A percentile compares a stretch with the other conserved stretches of the same genome.
These are phyloP conservation scores for Nicotiana otophora DNA, from an alignment of 257 asterid species.

Conservation along the genomic window DNA sequence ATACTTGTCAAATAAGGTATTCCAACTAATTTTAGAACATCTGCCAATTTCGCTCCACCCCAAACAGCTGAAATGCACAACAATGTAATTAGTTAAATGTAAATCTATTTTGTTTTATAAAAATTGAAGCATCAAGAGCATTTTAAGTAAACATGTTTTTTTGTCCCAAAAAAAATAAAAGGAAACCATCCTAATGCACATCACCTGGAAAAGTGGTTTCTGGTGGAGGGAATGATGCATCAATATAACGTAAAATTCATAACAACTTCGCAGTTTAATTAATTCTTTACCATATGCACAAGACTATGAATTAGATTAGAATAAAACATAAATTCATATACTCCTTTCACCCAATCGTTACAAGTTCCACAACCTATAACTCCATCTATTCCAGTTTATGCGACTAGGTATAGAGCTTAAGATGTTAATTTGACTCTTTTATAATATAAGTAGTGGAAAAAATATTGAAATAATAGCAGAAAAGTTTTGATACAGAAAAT, in stretches of 20 bases:
- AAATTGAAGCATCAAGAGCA: not conserved
- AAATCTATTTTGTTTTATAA: not conserved
- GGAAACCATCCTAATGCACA: not conserved
- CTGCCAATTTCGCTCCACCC: conserved; percentile 92
- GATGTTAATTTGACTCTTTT: not conserved
- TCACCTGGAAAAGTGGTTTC: not conserved
- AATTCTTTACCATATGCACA: not conserved
- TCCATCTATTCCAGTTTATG: not conserved
- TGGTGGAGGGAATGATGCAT: not conserved
- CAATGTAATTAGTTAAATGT: not conserved
- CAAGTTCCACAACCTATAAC: not conserved
- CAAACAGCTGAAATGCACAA: conserved; percentile 66
- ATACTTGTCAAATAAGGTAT: conserved; percentile 54
- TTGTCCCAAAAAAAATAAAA: not conserved
- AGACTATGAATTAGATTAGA: not conserved
- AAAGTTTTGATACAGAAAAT: not conserved
- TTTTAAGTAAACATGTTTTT: not conserved
- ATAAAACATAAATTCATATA: not conserved
- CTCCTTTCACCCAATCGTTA: not conserved
- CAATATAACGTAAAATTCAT: not conserved
- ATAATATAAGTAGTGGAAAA: not conserved
- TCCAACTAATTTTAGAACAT: conserved; percentile 82
- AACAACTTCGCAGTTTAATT: not conserved
- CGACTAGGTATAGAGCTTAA: not conserved
- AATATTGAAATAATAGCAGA: not conserved